Percentiles rank a stretch among this genome's conserved stretches.
Conservation (phyloP, 2,329 filamentous ascomycete species). For the Penicillium sclerotigenum region DNA sequence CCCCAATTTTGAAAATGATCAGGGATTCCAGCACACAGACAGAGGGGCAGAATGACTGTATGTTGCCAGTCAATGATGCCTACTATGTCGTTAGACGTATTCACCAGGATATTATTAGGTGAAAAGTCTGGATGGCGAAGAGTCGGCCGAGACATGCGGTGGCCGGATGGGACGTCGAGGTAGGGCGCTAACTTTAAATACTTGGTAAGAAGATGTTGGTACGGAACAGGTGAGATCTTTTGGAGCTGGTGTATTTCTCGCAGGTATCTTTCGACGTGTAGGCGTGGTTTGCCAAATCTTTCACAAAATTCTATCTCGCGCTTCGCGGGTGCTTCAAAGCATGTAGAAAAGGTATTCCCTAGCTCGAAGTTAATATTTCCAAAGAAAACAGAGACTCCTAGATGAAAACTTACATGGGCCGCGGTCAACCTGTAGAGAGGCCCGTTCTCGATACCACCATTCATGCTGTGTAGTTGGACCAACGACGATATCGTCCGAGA, state of each 20-base stretch:
- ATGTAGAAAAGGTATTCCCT: constrained; percentile 13
- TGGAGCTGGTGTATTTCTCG: constrained; percentile 22
- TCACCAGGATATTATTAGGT: constrained; percentile 33
- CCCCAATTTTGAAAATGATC: constrained; percentile 37
- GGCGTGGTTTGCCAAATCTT: constrained; percentile 21
- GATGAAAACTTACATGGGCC: constrained; percentile 22
- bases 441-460: constrained; percentile 27
- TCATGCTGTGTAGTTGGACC: constrained; percentile 24
- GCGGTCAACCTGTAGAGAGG: constrained; percentile 17
- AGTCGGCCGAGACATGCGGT: constrained; percentile 20
- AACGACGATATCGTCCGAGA: constrained; percentile 17
- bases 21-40: constrained; percentile 30
- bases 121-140: constrained; percentile 28
- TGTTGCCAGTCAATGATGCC: constrained; percentile 36
- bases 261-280: constrained; percentile 21
- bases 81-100: constrained; percentile 23
- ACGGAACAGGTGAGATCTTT: constrained; percentile 6
- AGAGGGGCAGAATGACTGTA: constrained; percentile 29
- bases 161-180: constrained; percentile 16
- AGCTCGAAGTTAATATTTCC: constrained; percentile 1
- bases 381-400: background rate
- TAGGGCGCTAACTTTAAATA: constrained; percentile 18
- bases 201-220: constrained; percentile 15
- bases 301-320: constrained; percentile 25
- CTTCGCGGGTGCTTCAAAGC: constrained; percentile 24